Conservation (phyloP, 2,329 filamentous ascomycete genomes). For the Fusarium continuum region DNA sequence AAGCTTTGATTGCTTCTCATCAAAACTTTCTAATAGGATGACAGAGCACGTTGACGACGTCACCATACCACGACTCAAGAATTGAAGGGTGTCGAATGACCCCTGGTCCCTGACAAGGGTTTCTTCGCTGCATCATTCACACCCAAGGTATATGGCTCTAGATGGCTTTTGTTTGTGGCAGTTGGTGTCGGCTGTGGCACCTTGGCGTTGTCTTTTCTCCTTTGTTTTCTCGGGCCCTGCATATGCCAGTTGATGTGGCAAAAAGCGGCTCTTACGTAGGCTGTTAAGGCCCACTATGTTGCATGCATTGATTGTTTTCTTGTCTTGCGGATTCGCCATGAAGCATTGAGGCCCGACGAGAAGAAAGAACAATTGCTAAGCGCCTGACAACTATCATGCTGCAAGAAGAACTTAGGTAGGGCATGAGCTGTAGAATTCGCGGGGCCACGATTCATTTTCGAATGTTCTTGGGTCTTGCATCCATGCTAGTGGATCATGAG, state of each 20-base stretch:
- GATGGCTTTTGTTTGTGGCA: constrained; percentile 20
- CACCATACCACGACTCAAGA: not conserved
- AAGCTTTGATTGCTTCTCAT: constrained; percentile 1
- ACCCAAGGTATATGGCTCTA: constrained; percentile 10
- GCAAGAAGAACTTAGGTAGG: constrained; percentile 13
- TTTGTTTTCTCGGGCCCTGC: constrained; percentile 38
- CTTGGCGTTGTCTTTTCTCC: constrained; percentile 34
- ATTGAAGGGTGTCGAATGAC: constrained; percentile 38
- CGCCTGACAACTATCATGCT: not conserved
- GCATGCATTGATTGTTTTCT: constrained; percentile 25
- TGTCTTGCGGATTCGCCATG: not conserved
- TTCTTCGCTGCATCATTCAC: constrained; percentile 4
- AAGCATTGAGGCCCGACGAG: constrained; percentile 4
- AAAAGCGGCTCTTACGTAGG: constrained; percentile 36
- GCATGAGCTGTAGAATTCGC: not conserved
- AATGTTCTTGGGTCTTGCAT: not conserved
- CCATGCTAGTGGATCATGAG: constrained; percentile 13
- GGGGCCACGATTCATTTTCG: not conserved
- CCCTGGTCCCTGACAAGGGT: constrained; percentile 36
- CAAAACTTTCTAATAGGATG: constrained; percentile 5
- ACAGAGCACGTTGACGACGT: constrained; percentile 2
- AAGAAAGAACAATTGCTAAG: not conserved
- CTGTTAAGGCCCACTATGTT: constrained; percentile 24
- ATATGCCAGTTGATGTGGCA: constrained; percentile 43
- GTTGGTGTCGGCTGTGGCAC: constrained; percentile 1